Evolutionary conservation across 1,284 basidiomycete genomes (phyloP), one percentile per base, ranked within the genome.

Genomic region (Cyathus olla): DNA sequence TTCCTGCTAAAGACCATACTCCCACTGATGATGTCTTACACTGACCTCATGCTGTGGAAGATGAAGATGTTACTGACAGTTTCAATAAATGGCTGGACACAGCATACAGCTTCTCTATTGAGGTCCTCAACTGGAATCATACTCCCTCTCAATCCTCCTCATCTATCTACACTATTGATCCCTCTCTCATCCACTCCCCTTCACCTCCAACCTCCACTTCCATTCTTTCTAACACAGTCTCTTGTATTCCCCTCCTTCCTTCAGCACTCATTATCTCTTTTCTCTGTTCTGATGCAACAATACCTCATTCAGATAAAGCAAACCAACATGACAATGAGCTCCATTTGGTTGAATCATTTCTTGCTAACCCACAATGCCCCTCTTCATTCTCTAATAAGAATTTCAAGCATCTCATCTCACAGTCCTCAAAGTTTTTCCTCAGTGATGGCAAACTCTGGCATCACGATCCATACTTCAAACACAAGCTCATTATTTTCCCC

Each of bases 1-100:
- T 80, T 2, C 73, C 72, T 17, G 79, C 63, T 0, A 64, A 66
- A 21, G 67, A 66, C 24, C 53, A 59, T 17, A 22, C 27, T n/a
- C 70, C 67, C 0, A 67, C 76, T 0, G 77, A 80, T 63, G 75
- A 72, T 1, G 56, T 82, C 4, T 80, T 75, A 0, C 50, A 75
- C 15, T 40, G 71, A 22, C 59, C 56, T 5, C 44, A 52, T 0
- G 61, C 61, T 6, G 24, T 49, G 17, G 70, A 69, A 24, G 68
- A 68, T 54, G 39, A 55, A 26, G 54, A 31, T 2, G 24, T 17
- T 0, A 48, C 48, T 15, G 54, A 53, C 4, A 63, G 59, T 21
- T 57, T 52, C 21, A 66, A 65, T 26, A 59, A 65, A 11, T 62
- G 54, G 37, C 13, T 47, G 2, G 4, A 47, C 44, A 15, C 44